phyloP scores from a whole-genome alignment of 129 eudicot species.

The Smallanthus sonchifolius region DNA sequence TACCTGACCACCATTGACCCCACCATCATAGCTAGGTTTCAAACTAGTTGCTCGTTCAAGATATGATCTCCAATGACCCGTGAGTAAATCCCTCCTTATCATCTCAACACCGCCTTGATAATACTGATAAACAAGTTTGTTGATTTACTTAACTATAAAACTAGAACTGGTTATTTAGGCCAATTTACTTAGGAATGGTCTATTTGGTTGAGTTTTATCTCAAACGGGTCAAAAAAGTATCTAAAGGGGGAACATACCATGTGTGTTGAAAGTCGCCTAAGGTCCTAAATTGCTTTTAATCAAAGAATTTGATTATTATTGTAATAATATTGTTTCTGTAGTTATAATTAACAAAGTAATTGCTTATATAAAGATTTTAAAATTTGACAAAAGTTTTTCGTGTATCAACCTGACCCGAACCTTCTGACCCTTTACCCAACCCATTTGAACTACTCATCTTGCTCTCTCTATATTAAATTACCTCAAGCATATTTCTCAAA shows the following conservation, averaged over 20 bases:
- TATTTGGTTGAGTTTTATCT: neutral
- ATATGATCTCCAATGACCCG: conserved; percentile 94
- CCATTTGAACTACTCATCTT: neutral
- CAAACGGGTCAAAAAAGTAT: neutral
- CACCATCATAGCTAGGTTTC: conserved; percentile 90
- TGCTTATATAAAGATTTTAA: neutral
- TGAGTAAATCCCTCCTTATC: conserved; percentile 94
- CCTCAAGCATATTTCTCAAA: conserved; percentile 99
- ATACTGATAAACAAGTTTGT: conserved; percentile 32
- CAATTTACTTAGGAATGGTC: neutral
- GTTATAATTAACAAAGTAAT: neutral
- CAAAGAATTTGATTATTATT: neutral
- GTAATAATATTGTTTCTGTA: neutral
- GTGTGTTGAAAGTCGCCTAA: neutral
- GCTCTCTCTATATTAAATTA: conserved; percentile 5
- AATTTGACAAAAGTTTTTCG: neutral
- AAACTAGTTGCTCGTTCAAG: conserved; percentile 81
- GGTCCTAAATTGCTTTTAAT: neutral
- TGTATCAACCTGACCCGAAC: neutral
- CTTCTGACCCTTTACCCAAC: neutral
- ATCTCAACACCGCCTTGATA: conserved; percentile 98
- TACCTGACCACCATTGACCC: conserved; percentile 97
- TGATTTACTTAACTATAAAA: neutral
- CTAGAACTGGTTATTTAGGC: neutral
- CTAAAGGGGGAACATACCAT: neutral